Evolutionary conservation across 164 flowering plant genomes (phyloP).

Genomic region (Nelumbo lutea): DNA sequence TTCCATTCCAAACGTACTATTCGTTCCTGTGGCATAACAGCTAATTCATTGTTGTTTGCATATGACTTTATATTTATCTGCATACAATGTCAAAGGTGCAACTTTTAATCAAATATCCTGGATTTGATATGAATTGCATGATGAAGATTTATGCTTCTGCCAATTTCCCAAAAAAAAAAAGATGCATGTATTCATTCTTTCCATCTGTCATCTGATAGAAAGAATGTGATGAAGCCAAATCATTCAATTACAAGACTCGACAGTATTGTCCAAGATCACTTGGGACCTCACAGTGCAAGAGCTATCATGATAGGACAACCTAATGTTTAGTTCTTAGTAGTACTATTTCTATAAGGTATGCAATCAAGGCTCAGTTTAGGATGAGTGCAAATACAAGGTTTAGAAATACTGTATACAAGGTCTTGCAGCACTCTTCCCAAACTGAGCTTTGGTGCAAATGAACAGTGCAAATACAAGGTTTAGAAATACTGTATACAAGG

Average conservation of each 20-base stretch:
- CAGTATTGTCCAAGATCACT: not conserved
- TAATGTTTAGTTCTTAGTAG: not conserved
- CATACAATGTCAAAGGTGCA: constrained; percentile 1
- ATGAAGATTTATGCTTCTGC: no score
- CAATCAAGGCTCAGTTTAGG: no score
- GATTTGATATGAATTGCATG: not conserved
- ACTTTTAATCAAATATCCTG: not conserved
- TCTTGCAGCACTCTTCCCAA: no score
- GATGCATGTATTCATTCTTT: not conserved
- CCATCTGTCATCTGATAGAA: not conserved
- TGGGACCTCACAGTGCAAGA: not conserved
- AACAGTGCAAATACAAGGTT: no score
- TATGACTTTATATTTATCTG: constrained; percentile 93
- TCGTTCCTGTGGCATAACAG: constrained; percentile 87
- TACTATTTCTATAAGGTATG: not conserved
- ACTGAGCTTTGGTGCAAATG: no score
- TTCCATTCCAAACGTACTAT: constrained; percentile 80
- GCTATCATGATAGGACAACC: not conserved
- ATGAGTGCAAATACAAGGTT: no score
- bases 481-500: no score
- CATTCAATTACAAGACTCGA: not conserved
- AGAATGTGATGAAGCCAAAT: not conserved
- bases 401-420: no score
- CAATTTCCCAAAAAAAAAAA: not conserved
- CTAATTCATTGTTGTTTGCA: constrained; percentile 92